Conservation (phyloP, 768 basidiomycete species). For the Tulasnella sp. region DNA sequence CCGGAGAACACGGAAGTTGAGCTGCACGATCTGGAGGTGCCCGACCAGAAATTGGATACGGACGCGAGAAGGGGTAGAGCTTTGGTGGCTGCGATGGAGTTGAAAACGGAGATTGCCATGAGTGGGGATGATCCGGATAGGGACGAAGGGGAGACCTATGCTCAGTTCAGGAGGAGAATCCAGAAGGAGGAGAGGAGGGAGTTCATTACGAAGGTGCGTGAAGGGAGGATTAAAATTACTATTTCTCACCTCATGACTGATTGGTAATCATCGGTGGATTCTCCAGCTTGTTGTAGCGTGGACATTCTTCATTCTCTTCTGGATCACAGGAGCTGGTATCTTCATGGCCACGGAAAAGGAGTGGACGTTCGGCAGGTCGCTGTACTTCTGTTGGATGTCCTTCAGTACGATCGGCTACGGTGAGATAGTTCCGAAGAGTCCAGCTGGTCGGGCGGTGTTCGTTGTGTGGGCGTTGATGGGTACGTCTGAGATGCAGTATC, state of each 20-base stretch:
- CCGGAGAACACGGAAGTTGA: too few relatives aligned
- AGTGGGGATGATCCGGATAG: background rate
- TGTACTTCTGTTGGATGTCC: slow-evolving; percentile 69
- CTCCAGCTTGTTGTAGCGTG: slow-evolving; percentile 55
- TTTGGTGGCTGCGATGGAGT: background rate
- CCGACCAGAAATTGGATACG: background rate
- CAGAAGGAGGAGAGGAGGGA: slow-evolving; percentile 51
- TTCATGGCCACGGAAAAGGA: slow-evolving; percentile 65
- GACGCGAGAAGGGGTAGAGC: background rate
- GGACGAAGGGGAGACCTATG: slow-evolving; percentile 37
- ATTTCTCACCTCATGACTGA: background rate
- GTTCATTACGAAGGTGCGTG: slow-evolving; percentile 56
- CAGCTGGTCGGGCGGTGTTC: slow-evolving; percentile 75
- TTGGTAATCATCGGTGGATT: background rate
- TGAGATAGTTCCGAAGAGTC: slow-evolving; percentile 64
- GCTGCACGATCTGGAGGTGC: background rate
- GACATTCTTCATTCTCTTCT: slow-evolving; percentile 71
- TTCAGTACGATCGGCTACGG: slow-evolving; percentile 70
- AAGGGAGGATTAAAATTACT: background rate
- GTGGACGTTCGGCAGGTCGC: slow-evolving; percentile 64
- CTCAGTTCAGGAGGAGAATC: slow-evolving; percentile 41
- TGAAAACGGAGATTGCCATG: slow-evolving; percentile 1
- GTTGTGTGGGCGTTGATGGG: slow-evolving; percentile 79
- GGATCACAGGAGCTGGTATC: slow-evolving; percentile 71
- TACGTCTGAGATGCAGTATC: background rate